Base-by-base conservation (phyloP, 139 green algal genomes). In the Asterochloris erici region DNA sequence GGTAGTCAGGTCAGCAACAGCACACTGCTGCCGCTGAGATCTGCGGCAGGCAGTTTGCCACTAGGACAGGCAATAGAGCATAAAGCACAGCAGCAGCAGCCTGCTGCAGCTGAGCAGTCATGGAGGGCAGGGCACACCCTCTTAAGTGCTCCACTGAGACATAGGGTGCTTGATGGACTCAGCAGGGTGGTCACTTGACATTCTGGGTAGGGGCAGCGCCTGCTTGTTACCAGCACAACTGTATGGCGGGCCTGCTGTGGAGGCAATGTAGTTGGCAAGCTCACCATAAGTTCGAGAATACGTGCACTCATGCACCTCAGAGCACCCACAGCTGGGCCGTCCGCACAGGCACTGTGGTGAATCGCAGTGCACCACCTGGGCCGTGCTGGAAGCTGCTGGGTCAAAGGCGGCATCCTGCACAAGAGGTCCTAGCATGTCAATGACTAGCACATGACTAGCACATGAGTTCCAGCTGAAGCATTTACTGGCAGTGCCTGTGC, bases 211-310 rank as follows among this genome's bases (percentile, higher is more conserved):
- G 2, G 38, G 38, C 38, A 54, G 38, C 38, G 38, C 38, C 38
- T 54, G 38, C 38, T 54, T 54, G 38, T 54, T 54, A 6, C 38
- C 4, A 54, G 6, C 38, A 54, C 38, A 54, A 54, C 38, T 6
- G 6, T 54, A 6, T 54, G 38, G 38, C 38, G 6, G 38, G 38
- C 38, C 38, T 54, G 38, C 38, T 54, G 38, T 54, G 38, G 38
- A 54, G 2, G 38, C 38, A 54, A 6, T 6, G 4, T 29, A 81
- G 26, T 10, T 16, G 27, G 77, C 10, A 71, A 26, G 27, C 90
- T 86, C 86, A 91, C 92, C 93, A 76, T 98, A 98, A 16, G 88
- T 91, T 12, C 95, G 86, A 0, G 79, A 81, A 87, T 98, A 98
- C 64, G 87, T 93, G 87, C 96, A 98, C 62, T 91, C 84, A 12